Evolutionary conservation across 768 basidiomycete species (phyloP), one percentile per base, ranked within the genome.

Genomic region (Suillus hirtellus): DNA sequence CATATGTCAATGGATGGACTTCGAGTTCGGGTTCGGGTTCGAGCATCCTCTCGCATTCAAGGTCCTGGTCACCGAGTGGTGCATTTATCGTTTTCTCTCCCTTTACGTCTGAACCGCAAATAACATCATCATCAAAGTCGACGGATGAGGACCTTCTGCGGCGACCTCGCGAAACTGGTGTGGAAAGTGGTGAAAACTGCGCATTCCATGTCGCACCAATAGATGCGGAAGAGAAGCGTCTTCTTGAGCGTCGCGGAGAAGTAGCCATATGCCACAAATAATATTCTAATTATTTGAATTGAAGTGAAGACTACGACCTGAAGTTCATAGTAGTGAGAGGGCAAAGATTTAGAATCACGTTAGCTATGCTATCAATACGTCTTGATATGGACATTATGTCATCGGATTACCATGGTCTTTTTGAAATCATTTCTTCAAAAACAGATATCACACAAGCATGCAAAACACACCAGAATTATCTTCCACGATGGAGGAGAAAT

Each of bases 1-100:
- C 82, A 68, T 92, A 92, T 0, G 86, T 80, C 31, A 86, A 75
- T 14, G 83, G 84, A 56, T 76, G 73, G 19, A 47, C 38, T 3
- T 58, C 63, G 4, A 61, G 54, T 42, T 68, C 72, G 10, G 64
- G 63, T 42, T 47, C 52, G 14, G 64, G 63, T 42, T 47, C 52
- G 14, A 47, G 37, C 9, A 42, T 46, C 35, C 24, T 64, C 19
- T 74, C 68, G 37, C 52, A 62, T 11, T 21, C 40, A 10, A 42
- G 43, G 34, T 24, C 54, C 34, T n/a, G 63, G 19, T 58, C 53
- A 38, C 53, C 19, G 38, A 43, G 38, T 11, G 43, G 40, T 27
- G 47, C n/a, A 50, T 44, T 63, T 24, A 31, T 52, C 42, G 24
- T 15, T 35, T 17, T 52, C 43, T 40, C 31, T 52, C 43, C 53